Percentiles rank a stretch among this genome's conserved stretches.
Evolutionary conservation across 148 eudicot species (phyloP).

Genomic region (Nepenthes gracilis): DNA sequence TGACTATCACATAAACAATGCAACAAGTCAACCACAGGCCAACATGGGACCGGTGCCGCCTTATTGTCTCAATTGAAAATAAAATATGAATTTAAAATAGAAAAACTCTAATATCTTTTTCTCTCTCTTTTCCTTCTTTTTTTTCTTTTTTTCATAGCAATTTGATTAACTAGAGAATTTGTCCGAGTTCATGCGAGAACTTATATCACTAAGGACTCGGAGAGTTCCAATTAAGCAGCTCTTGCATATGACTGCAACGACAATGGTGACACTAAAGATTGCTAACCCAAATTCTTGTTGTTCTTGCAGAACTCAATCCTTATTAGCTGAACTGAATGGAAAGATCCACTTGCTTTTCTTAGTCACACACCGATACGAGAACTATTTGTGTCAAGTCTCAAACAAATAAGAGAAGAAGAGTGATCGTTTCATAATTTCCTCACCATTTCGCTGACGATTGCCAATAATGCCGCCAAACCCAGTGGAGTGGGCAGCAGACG

Average conservation of each 20-base stretch:
- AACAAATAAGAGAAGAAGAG: conserved; percentile 71
- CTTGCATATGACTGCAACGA: conserved; percentile 33
- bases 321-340: conserved; percentile 65
- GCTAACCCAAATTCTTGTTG: background rate
- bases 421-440: conserved; percentile 57
- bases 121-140: no score
- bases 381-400: conserved; percentile 66
- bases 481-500: conserved; percentile 13
- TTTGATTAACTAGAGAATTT: no score
- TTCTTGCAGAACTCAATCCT: conserved; percentile 41
- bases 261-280: background rate
- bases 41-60: no score
- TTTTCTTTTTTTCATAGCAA: no score
- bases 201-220: no score
- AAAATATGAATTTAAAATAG: no score
- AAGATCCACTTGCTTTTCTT: conserved; percentile 43
- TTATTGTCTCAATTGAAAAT: no score
- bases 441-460: conserved; percentile 47
- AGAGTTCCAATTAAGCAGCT: conserved; percentile 37
- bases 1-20: no score
- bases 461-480: conserved; percentile 20
- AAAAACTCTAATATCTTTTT: no score
- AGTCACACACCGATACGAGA: conserved; percentile 93
- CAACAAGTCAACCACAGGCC: no score
- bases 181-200: no score